Conservation (phyloP, 306 rosid genomes). For the Prosopis cineraria region DNA sequence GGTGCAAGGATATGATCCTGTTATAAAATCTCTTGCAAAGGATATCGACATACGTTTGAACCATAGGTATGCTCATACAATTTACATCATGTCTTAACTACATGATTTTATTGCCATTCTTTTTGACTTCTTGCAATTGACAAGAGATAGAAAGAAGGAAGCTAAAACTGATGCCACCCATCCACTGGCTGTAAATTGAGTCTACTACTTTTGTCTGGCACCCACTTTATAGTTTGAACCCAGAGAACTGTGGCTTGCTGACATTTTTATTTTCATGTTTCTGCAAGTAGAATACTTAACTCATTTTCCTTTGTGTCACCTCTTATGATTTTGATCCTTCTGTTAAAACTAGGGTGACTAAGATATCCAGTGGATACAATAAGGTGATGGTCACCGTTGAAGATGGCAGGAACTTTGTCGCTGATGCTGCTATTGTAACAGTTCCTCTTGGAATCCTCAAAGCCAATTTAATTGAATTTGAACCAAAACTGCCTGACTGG, state of each 20-base stretch:
- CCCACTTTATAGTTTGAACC: not conserved
- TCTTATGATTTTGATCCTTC: conserved; percentile 24
- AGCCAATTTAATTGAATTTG: conserved; percentile 69
- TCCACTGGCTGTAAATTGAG: not conserved
- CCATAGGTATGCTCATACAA: conserved; percentile 56
- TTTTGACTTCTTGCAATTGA: not conserved
- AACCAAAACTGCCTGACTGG: conserved; percentile 74
- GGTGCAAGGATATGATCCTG: conserved; percentile 77
- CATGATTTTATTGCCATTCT: conserved; percentile 17
- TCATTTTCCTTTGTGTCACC: not conserved
- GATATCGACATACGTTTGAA: conserved; percentile 64
- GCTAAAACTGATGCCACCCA: not conserved
- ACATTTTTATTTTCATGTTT: not conserved
- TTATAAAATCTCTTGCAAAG: conserved; percentile 71
- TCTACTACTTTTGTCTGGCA: not conserved
- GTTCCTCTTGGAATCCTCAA: conserved; percentile 74
- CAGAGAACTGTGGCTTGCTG: not conserved
- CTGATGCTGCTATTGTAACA: conserved; percentile 56
- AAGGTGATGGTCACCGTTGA: conserved; percentile 67
- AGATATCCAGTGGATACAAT: conserved; percentile 54
- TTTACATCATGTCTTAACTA: conserved; percentile 11
- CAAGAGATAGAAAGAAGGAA: not conserved
- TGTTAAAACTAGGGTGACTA: conserved; percentile 46
- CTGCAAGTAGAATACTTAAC: not conserved
- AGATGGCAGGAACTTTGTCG: conserved; percentile 59